Evolutionary conservation across 495 filamentous ascomycete species (phyloP).

Genomic region (Penicillium pancosmium): DNA sequence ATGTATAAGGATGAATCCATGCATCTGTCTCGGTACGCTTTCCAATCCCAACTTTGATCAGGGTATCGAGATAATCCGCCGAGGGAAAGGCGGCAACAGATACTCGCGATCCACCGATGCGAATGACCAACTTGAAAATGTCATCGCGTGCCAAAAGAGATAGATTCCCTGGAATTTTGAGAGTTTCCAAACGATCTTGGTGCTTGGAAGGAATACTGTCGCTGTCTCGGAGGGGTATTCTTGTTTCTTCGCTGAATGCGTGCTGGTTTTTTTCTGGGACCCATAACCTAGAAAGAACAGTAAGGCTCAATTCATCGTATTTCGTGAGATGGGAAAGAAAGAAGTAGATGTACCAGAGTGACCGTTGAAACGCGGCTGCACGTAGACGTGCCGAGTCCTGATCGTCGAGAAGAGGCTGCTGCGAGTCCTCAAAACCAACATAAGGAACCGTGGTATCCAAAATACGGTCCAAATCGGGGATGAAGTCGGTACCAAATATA

Average conservation of each 20-base stretch:
- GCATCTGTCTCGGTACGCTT: constrained; percentile 52
- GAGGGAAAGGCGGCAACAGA: constrained; percentile 60
- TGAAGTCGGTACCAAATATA: constrained; percentile 25
- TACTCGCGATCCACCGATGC: constrained; percentile 37
- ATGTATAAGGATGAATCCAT: constrained; percentile 61
- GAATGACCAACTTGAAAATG: constrained; percentile 29
- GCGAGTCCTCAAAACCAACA: constrained; percentile 9
- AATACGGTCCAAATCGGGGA: constrained; percentile 28
- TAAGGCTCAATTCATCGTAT: neutral
- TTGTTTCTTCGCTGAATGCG: constrained; percentile 28
- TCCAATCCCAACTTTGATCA: constrained; percentile 62
- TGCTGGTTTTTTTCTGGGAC: constrained; percentile 33
- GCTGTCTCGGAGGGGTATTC: constrained; percentile 27
- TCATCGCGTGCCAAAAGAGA: constrained; percentile 25
- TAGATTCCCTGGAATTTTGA: constrained; percentile 28
- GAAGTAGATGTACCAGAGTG: constrained; percentile 23
- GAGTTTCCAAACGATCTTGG: constrained; percentile 18
- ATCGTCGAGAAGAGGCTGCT: constrained; percentile 12
- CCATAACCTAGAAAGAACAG: constrained; percentile 23
- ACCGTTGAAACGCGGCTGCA: constrained; percentile 29
- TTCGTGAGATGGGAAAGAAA: neutral
- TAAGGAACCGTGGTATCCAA: constrained; percentile 15
- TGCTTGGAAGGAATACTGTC: constrained; percentile 28
- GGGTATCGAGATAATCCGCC: constrained; percentile 54
- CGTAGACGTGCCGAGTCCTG: constrained; percentile 23